Evolutionary conservation across 768 basidiomycete genomes (phyloP).

Genomic region (Amanita muscaria): DNA sequence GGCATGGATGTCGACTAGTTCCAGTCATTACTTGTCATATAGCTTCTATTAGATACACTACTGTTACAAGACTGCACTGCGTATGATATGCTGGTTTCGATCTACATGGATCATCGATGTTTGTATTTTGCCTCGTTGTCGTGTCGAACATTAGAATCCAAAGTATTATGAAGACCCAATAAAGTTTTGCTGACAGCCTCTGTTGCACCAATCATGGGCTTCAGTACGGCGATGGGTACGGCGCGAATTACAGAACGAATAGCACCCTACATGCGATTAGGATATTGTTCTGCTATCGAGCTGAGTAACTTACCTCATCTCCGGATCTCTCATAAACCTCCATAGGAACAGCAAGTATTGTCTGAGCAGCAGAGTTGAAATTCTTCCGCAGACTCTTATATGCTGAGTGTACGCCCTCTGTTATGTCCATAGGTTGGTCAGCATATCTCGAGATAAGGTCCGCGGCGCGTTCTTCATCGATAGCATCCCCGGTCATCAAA

Average conservation of each 20-base stretch:
- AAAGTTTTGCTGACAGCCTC: conserved; percentile 96
- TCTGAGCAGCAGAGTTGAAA: conserved; percentile 91
- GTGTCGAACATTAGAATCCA: conserved; percentile 76
- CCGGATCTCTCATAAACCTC: conserved; percentile 95
- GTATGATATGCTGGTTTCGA: neutral
- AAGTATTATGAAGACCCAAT: conserved; percentile 84
- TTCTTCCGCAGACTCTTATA: conserved; percentile 84
- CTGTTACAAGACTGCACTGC: neutral
- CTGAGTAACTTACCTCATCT: conserved; percentile 57
- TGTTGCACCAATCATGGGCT: conserved; percentile 96
- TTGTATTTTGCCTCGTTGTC: conserved; percentile 96
- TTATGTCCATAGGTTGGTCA: conserved; percentile 76
- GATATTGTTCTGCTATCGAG: neutral
- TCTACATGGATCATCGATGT: conserved; percentile 35
- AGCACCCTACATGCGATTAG: conserved; percentile 52
- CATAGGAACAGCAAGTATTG: conserved; percentile 97
- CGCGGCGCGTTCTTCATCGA: conserved; percentile 28
- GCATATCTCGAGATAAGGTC: conserved; percentile 85
- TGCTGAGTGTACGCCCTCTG: conserved; percentile 86
- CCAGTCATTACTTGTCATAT: no score
- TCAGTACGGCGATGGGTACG: conserved; percentile 93
- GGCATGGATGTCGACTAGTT: conserved; percentile 84
- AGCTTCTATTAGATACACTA: neutral
- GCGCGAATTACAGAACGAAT: conserved; percentile 93
- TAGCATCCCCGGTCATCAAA: conserved; percentile 18